Percentiles rank a stretch among this genome's conserved stretches.
Conservation (phyloP, 257 asterid genomes). For the Solanum pennellii region DNA sequence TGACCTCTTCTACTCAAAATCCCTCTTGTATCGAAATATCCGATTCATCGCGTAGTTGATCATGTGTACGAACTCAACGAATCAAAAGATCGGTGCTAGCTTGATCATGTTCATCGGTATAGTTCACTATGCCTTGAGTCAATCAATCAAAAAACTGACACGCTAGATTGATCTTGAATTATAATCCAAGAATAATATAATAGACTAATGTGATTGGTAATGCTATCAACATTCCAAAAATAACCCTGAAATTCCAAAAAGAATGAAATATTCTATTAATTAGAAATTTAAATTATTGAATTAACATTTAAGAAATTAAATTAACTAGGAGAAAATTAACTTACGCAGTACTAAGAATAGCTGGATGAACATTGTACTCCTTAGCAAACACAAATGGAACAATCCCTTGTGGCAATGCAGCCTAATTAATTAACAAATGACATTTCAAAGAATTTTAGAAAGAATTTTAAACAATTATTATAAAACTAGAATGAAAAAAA, state of each 20-base stretch:
- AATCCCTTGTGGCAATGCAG: constrained; percentile 24
- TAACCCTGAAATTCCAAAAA: constrained; percentile 22
- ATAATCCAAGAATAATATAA: constrained; percentile 47
- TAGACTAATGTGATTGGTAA: constrained; percentile 51
- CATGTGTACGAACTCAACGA: neutral
- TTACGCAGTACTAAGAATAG: constrained; percentile 18
- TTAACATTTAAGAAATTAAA: neutral
- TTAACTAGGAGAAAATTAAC: neutral
- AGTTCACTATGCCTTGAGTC: neutral
- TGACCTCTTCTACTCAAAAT: neutral
- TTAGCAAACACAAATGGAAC: constrained; percentile 23
- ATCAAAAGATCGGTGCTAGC: neutral
- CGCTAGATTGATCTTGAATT: neutral
- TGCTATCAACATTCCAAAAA: constrained; percentile 60
- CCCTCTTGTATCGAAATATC: neutral
- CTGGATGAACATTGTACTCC: constrained; percentile 19
- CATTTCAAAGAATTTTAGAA: neutral
- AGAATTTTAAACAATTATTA: neutral
- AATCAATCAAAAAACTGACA: neutral
- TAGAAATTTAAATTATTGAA: neutral
- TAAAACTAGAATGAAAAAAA: neutral
- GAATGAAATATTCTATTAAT: neutral
- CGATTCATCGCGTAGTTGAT: neutral
- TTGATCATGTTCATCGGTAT: neutral
- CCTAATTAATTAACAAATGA: neutral